Evolutionary conservation across 192 early-diverging fungal genomes (phyloP).

Genomic region (Rhizophlyctis rosea): DNA sequence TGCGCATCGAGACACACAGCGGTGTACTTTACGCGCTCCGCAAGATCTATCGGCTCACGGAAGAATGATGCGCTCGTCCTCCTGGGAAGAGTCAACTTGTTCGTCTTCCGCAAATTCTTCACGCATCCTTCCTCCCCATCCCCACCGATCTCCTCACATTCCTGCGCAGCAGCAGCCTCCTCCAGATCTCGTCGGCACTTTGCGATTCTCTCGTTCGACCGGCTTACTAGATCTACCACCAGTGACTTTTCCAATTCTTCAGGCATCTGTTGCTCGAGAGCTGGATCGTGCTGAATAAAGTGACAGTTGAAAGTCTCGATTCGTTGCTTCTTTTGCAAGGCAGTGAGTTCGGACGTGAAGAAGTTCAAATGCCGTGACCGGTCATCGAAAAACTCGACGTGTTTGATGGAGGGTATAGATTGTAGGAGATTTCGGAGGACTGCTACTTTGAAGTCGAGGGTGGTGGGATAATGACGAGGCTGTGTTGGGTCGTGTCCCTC

Average conservation of each 20-base stretch:
- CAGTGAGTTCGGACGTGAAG: conserved; percentile 23
- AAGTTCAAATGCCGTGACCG: conserved; percentile 40
- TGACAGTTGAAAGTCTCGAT: conserved; percentile 20
- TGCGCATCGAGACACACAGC: conserved; percentile 29
- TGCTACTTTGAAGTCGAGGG: conserved; percentile 50
- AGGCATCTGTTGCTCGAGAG: conserved; percentile 25
- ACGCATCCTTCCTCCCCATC: not conserved
- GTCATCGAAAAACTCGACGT: conserved; percentile 46
- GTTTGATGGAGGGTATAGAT: conserved; percentile 27
- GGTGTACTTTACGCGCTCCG: conserved; percentile 36
- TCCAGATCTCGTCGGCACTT: conserved; percentile 20
- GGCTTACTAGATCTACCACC: conserved; percentile 40
- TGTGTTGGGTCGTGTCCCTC: conserved; percentile 32
- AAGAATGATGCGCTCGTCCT: conserved; percentile 32
- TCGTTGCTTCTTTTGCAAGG: not conserved
- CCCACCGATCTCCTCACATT: not conserved
- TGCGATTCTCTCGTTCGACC: conserved; percentile 38
- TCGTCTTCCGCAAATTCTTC: not conserved
- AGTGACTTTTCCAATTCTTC: conserved; percentile 32
- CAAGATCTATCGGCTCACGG: conserved; percentile 33
- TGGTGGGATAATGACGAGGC: conserved; percentile 22
- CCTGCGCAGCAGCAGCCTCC: not conserved
- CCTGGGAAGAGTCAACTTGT: not conserved
- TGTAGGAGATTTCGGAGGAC: conserved; percentile 32
- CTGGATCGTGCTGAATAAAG: conserved; percentile 29